phyloP scores from a whole-genome alignment of 192 early-diverging fungal species.

The Gryganskiella cystojenkinii region DNA sequence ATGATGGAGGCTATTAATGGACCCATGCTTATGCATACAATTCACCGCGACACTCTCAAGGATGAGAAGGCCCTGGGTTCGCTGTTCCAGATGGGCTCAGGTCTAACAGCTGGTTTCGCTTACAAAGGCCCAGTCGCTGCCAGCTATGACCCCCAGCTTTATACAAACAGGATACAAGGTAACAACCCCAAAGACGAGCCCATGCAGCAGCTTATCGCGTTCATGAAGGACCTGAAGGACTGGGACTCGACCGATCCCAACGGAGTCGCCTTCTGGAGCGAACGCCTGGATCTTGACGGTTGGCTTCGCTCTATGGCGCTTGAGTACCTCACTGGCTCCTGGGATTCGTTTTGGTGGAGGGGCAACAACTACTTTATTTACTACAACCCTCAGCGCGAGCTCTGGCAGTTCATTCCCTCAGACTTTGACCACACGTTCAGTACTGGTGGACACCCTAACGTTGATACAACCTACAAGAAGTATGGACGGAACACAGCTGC shows the following conservation, averaged over 20 bases:
- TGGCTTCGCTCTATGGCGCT: slow-evolving; percentile 42
- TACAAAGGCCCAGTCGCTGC: slow-evolving; percentile 19
- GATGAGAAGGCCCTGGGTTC: slow-evolving; percentile 17
- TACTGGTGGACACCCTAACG: slow-evolving; percentile 22
- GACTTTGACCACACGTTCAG: slow-evolving; percentile 55
- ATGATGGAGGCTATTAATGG: slow-evolving; percentile 28
- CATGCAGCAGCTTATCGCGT: slow-evolving; percentile 26
- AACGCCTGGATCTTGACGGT: slow-evolving; percentile 28
- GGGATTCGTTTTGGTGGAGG: slow-evolving; percentile 40
- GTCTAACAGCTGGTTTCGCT: slow-evolving; percentile 22
- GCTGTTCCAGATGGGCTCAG: slow-evolving; percentile 29
- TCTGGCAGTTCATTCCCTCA: slow-evolving; percentile 40
- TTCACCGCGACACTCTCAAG: slow-evolving; percentile 22
- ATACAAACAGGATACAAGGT: slow-evolving; percentile 21
- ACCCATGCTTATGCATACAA: slow-evolving; percentile 30
- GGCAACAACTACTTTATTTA: slow-evolving; percentile 53
- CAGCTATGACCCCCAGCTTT: slow-evolving; percentile 19
- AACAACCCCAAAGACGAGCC: slow-evolving; percentile 8
- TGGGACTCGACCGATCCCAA: slow-evolving; percentile 15
- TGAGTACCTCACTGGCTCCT: slow-evolving; percentile 49
- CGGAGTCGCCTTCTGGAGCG: slow-evolving; percentile 19
- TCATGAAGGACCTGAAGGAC: slow-evolving; percentile 34
- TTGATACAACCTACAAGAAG: slow-evolving; percentile 12
- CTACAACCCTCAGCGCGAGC: slow-evolving; percentile 17
- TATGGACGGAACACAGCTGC: not conserved